Percentiles rank a stretch among this genome's conserved stretches.
These are phyloP conservation scores for Metschnikowia cerradonensis DNA, from an alignment of 805 yeast species.

Conservation along the genomic window DNA sequence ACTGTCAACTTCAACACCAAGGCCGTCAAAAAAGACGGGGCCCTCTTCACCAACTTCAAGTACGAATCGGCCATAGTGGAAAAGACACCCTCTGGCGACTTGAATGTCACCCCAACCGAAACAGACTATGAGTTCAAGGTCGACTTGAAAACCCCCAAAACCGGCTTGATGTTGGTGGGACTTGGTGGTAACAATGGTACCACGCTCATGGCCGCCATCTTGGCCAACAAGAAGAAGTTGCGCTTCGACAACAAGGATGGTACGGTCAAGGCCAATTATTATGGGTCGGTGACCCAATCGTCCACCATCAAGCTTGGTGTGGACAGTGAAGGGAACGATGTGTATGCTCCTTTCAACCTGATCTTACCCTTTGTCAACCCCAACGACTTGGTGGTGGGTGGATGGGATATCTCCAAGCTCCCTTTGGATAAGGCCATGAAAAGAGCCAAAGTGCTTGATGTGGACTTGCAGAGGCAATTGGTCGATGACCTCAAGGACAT, in stretches of 20 bases:
- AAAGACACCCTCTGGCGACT: conserved; percentile 46
- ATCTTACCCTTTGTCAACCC: conserved; percentile 86
- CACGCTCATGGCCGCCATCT: conserved; percentile 77
- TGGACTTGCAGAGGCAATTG: conserved; percentile 75
- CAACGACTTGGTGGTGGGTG: conserved; percentile 83
- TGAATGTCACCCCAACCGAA: conserved; percentile 64
- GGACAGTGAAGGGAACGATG: conserved; percentile 75
- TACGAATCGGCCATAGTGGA: conserved; percentile 76
- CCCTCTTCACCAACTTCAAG: conserved; percentile 57
- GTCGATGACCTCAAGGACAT: conserved; percentile 55
- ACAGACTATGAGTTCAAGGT: conserved; percentile 82
- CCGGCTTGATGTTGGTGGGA: conserved; percentile 89
- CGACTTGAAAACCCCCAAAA: conserved; percentile 74
- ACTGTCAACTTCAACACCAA: conserved; percentile 28
- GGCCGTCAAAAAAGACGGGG: conserved; percentile 45
- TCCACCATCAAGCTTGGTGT: conserved; percentile 88
- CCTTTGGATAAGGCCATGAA: conserved; percentile 74
- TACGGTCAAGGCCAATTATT: conserved; percentile 70
- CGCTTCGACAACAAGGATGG: conserved; percentile 82
- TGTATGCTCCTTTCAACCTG: conserved; percentile 88
- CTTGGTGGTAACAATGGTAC: conserved; percentile 97
- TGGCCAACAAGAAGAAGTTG: conserved; percentile 79
- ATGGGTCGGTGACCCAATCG: conserved; percentile 91
- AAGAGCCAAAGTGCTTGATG: conserved; percentile 84
- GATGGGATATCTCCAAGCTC: conserved; percentile 87